Conservation (phyloP, 1,139 yeast species). For the Zygoascus hellenicus region DNA sequence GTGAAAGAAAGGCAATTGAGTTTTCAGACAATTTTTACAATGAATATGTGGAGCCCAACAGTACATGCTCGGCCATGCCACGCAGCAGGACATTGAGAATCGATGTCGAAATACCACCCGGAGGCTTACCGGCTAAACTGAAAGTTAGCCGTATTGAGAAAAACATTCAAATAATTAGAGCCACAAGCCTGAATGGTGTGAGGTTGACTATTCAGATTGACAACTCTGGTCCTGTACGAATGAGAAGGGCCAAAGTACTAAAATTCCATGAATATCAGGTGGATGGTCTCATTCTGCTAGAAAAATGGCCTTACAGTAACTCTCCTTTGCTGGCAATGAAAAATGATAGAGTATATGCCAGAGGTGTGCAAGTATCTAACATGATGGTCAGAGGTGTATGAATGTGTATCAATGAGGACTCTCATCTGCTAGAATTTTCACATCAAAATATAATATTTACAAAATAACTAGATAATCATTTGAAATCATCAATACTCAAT, state of each 20-base stretch:
- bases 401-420: too few species aligned
- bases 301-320: constrained; percentile 6
- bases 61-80: constrained; percentile 2
- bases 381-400: background rate
- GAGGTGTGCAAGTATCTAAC: constrained; percentile 5
- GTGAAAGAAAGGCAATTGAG: constrained; percentile 6
- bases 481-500: constrained; percentile 12
- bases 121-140: constrained; percentile 7
- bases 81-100: constrained; percentile 7
- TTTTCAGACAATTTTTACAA: background rate
- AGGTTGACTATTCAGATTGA: constrained; percentile 5
- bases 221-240: background rate
- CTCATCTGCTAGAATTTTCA: background rate
- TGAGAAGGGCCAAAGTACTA: constrained; percentile 3
- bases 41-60: constrained; percentile 7
- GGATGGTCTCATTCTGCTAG: constrained; percentile 7
- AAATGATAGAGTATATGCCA: constrained; percentile 9
- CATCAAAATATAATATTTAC: background rate
- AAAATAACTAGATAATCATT: background rate
- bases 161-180: constrained; percentile 11
- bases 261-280: constrained; percentile 8
- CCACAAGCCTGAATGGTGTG: constrained; percentile 18
- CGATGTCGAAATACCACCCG: constrained; percentile 6
- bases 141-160: constrained; percentile 4
- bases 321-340: background rate